Percentiles rank a stretch among this genome's conserved stretches.
Evolutionary conservation across 1,284 basidiomycete species (phyloP).

Genomic region (Stygiomarasmius scandens): DNA sequence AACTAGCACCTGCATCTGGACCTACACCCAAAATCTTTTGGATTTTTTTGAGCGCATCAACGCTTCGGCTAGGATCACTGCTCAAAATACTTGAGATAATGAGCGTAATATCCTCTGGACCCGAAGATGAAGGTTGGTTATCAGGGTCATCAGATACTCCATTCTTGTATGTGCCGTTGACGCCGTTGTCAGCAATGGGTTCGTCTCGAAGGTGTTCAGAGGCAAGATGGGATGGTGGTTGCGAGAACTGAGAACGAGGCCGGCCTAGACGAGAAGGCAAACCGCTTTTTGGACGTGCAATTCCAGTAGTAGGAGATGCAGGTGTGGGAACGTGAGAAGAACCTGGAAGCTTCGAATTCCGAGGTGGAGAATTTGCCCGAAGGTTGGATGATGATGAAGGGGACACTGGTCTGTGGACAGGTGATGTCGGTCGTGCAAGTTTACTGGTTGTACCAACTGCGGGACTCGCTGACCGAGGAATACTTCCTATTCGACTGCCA

Average conservation of each 20-base stretch:
- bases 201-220: constrained; percentile 28
- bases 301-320: constrained; percentile 49
- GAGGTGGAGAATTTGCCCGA: constrained; percentile 55
- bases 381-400: constrained; percentile 42
- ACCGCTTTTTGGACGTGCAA: constrained; percentile 60
- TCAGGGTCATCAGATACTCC: constrained; percentile 17
- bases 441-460: constrained; percentile 51
- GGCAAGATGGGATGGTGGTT: constrained; percentile 24
- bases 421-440: constrained; percentile 65
- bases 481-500: constrained; percentile 43
- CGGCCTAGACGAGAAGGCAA: constrained; percentile 72
- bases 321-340: constrained; percentile 35
- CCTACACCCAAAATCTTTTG: constrained; percentile 80
- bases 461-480: constrained; percentile 69
- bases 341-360: constrained; percentile 27
- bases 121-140: constrained; percentile 20
- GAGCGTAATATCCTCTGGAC: constrained; percentile 67
- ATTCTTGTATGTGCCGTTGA: constrained; percentile 6
- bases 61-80: constrained; percentile 82
- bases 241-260: constrained; percentile 48
- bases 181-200: background rate
- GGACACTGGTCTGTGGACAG: constrained; percentile 54
- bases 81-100: constrained; percentile 84
- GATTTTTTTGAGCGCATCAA: constrained; percentile 93
- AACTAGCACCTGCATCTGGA: constrained; percentile 71